Conservation (phyloP, 352 stramenopile genomes). For the Chrysophaeum taylorii region DNA sequence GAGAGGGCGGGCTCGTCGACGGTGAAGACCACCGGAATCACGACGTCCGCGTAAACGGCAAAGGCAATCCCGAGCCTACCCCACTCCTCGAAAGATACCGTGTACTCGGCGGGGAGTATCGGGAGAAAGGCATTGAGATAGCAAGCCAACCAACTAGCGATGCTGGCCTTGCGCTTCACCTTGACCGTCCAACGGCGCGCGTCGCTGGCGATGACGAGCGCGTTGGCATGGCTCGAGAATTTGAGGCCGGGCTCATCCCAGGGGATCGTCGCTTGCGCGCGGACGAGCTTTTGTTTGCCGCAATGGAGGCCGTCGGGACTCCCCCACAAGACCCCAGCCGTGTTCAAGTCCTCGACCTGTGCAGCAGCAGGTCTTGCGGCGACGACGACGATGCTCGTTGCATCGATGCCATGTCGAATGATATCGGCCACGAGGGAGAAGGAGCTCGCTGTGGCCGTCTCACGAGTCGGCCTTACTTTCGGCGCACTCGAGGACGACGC, state of each 20-base stretch:
- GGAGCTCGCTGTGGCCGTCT: too few relatives aligned
- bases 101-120: background rate
- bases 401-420: too few relatives aligned
- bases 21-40: constrained; percentile 12
- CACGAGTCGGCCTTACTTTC: too few relatives aligned
- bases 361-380: too few relatives aligned
- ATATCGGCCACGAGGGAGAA: too few relatives aligned
- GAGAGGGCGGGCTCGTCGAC: background rate
- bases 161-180: background rate
- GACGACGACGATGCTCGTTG: too few relatives aligned
- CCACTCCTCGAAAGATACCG: constrained; percentile 3
- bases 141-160: background rate
- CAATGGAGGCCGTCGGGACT: too few relatives aligned
- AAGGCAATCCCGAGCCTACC: background rate
- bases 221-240: background rate
- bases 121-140: constrained; percentile 6
- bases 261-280: background rate
- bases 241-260: background rate
- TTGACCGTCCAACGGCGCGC: background rate
- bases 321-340: too few relatives aligned
- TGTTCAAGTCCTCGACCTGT: too few relatives aligned
- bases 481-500: too few relatives aligned
- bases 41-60: background rate
- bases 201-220: background rate
- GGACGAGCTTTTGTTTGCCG: too few relatives aligned